Evolutionary conservation across 129 eudicot species (phyloP), one percentile per base, ranked within the genome.

Genomic region (Saposhnikovia divaricata): DNA sequence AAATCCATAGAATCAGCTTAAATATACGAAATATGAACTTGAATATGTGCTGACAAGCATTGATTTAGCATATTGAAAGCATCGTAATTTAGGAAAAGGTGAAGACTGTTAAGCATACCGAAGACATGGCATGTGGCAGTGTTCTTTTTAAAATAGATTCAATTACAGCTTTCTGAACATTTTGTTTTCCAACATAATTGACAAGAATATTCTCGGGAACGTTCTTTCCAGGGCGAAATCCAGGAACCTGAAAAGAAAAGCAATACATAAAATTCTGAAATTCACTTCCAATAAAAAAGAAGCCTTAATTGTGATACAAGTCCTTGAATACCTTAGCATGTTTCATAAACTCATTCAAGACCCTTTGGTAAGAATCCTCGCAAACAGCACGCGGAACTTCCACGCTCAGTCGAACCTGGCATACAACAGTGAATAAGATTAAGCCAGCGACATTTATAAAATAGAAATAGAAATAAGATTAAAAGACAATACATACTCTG

Each of bases 121-220:
- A 92, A 74, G 93, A 87, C 97, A 92, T 89, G 87, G 97, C 99
- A 90, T 96, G 99, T 15, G 98, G 98, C 89, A 96, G 95, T 72
- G 98, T 96, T 85, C 97, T 96, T 88, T 96, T 90, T 80, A 96
- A 76, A 78, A 96, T 90, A 31, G 97, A 88, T 85, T 92, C 98
- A 79, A 96, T 85, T 40, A 86, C 83, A 57, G 98, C 90, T 83
- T 88, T 88, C 66, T 81, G 87, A 72, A 96, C 89, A 80, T 80
- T 88, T 59, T 90, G 85, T 83, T 83, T 89, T 84, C 99, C 99
- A 2, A 88, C 85, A 80, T 79, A 81, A 72, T 84, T 76, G 80
- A 91, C 28, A 53, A 96, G 88, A 77, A 92, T 82, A 55, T 84
- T 84, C 78, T 96, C 99, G 2, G 99, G 99, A 84, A 96, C 89